These are phyloP conservation scores for Lactarius trivialis DNA, from an alignment of 768 basidiomycete genomes.

Conservation along the genomic window DNA sequence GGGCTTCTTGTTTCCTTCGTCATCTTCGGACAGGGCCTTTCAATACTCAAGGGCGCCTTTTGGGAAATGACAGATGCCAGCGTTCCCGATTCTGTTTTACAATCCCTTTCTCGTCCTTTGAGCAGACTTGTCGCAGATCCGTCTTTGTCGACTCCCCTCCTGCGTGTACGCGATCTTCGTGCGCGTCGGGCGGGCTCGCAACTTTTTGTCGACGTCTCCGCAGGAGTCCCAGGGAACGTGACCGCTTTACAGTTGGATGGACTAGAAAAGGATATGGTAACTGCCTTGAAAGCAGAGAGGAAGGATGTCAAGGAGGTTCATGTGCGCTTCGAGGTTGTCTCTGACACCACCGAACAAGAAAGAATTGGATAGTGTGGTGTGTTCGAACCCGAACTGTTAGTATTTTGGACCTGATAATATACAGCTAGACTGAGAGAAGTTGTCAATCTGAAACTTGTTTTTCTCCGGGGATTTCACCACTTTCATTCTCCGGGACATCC, in stretches of 20 bases:
- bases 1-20: constrained; percentile 86
- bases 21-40: constrained; percentile 73
- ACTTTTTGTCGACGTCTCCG: constrained; percentile 77
- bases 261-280: constrained; percentile 57
- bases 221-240: constrained; percentile 54
- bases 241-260: constrained; percentile 51
- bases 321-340: constrained; percentile 7
- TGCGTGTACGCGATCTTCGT: constrained; percentile 52
- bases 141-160: constrained; percentile 4
- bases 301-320: constrained; percentile 66
- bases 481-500: too few species aligned
- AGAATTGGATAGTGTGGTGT: neutral
- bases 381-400: too few species aligned
- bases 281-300: constrained; percentile 46
- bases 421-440: too few species aligned
- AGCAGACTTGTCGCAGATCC: constrained; percentile 5
- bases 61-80: constrained; percentile 82
- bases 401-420: too few species aligned
- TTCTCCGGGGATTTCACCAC: too few species aligned
- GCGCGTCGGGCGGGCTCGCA: constrained; percentile 75
- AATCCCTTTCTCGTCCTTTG: constrained; percentile 49
- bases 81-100: constrained; percentile 45
- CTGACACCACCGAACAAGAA: neutral
- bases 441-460: too few species aligned
- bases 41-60: constrained; percentile 61